Conservation (phyloP, 1,284 basidiomycete species). For the Dichomitus squalens region DNA sequence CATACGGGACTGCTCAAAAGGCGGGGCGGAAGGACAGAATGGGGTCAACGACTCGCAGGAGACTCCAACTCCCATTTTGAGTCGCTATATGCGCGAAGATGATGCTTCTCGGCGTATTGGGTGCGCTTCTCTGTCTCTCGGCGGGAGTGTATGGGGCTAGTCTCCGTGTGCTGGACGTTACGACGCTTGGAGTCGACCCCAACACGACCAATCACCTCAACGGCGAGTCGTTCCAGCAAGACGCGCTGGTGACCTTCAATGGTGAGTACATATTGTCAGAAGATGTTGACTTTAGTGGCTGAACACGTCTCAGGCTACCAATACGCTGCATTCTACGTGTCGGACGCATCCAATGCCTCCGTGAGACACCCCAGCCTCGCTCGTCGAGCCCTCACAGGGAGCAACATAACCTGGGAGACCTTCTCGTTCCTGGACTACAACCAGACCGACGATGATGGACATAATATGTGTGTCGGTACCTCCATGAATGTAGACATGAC, state of each 20-base stretch:
- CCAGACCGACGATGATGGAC: slow-evolving; percentile 46
- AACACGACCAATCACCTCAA: slow-evolving; percentile 44
- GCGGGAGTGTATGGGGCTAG: slow-evolving; percentile 7
- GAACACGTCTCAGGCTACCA: slow-evolving; percentile 36
- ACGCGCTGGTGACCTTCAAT: slow-evolving; percentile 40
- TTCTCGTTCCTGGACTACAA: slow-evolving; percentile 42
- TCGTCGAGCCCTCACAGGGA: slow-evolving; percentile 30
- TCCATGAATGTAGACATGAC: too few species aligned
- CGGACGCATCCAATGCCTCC: slow-evolving; percentile 35
- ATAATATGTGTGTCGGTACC: slow-evolving; percentile 36
- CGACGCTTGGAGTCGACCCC: slow-evolving; percentile 39
- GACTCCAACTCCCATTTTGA: neutral
- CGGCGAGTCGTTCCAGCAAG: slow-evolving; percentile 48
- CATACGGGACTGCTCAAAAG: slow-evolving; percentile 2
- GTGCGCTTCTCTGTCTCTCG: neutral
- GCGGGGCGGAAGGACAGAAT: neutral
- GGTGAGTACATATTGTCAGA: slow-evolving; percentile 24
- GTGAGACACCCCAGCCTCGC: slow-evolving; percentile 38
- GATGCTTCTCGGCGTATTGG: neutral
- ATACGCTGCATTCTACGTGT: slow-evolving; percentile 42
- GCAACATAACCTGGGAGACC: slow-evolving; percentile 35
- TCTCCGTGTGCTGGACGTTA: slow-evolving; percentile 28
- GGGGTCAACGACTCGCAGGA: neutral
- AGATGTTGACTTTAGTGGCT: neutral
- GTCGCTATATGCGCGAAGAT: slow-evolving; percentile 2